Base-by-base conservation (phyloP, 2,329 filamentous ascomycete genomes). In the Pezicula rhizophila region DNA sequence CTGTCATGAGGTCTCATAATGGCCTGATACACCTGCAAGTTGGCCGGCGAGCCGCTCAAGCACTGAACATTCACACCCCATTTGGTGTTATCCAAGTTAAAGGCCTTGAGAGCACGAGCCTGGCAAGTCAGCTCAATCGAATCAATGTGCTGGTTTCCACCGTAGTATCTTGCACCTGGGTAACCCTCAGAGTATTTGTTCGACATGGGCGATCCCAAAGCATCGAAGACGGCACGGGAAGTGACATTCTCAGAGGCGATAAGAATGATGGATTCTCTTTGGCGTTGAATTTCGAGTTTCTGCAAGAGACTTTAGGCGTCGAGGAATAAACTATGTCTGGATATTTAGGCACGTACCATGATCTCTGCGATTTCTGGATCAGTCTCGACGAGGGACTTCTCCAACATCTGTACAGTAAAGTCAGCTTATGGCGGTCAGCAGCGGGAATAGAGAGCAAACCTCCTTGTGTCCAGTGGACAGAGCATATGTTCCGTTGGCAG, bases 151-250 rank as follows among this genome's bases (percentile, higher is more conserved):
- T 99, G 87, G 78, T 99, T 99, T 67, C 93, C 93, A 67, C 93
- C 93, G 67, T 99, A 99, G 82, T 99, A 99, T 72, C 93, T 86
- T 63, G 93, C 93, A 68, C 93, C 93, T 60, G 93, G 93, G 72
- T 96, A 96, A 58, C 93, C 93, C 79, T 99, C 93, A 15, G 90
- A 96, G 82, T 99, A 99, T 78, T 99, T 99, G 82, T 99, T 96
- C 72, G 88, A 89, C 87, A 93, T 95, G 70, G 87, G 86, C 51
- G 85, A 91, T 65, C 93, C 93, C 58, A 99, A 84, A 52, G 93
- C 93, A 75, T 99, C 91, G 76, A 96, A 96, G 65, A 99, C 93
- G 64, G 93, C 91, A 63, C 91, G 90, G 55, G 93, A 99, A 51
- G 93, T 99, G 74, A 99, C 91, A 79, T 99, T 99, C 78, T 99